Conservation (phyloP, 2,329 filamentous ascomycete genomes). For the Didymella arachidicola region DNA sequence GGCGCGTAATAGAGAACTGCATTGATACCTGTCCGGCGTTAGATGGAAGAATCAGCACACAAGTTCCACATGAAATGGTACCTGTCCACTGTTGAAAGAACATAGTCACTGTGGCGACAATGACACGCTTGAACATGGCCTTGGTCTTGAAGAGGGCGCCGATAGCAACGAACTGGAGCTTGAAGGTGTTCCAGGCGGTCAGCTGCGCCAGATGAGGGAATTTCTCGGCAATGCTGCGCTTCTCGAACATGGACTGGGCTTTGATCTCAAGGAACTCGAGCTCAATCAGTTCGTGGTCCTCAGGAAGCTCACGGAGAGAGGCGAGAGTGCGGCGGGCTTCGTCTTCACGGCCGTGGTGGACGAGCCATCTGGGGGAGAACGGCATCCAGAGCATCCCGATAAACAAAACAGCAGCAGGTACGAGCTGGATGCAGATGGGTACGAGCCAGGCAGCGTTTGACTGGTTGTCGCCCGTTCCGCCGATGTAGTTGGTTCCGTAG, state of each 20-base stretch:
- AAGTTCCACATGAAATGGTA: too few relatives aligned
- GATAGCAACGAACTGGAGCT: slow-evolving; percentile 70
- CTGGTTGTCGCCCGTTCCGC: slow-evolving; percentile 66
- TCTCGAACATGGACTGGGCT: slow-evolving; percentile 79
- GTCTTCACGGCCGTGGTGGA: slow-evolving; percentile 72
- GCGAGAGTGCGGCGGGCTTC: slow-evolving; percentile 72
- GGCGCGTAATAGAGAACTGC: slow-evolving; percentile 59
- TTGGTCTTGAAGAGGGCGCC: slow-evolving; percentile 69
- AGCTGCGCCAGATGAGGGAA: slow-evolving; percentile 71
- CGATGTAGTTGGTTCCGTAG: slow-evolving; percentile 55
- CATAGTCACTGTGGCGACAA: slow-evolving; percentile 64
- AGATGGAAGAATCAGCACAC: too few relatives aligned
- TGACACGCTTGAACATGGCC: slow-evolving; percentile 72
- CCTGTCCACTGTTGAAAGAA: slow-evolving; percentile 61
- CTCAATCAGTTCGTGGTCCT: slow-evolving; percentile 72
- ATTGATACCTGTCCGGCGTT: slow-evolving; percentile 36
- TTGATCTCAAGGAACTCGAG: slow-evolving; percentile 86
- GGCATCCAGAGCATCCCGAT: slow-evolving; percentile 81
- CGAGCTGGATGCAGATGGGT: slow-evolving; percentile 74
- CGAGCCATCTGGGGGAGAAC: slow-evolving; percentile 77
- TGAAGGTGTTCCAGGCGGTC: slow-evolving; percentile 65
- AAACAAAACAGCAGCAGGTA: slow-evolving; percentile 71
- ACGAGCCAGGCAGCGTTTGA: slow-evolving; percentile 75
- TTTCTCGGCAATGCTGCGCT: slow-evolving; percentile 68
- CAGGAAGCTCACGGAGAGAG: slow-evolving; percentile 66